Base-by-base conservation (phyloP, 306 rosid species). In the Cyamopsis tetragonoloba region DNA sequence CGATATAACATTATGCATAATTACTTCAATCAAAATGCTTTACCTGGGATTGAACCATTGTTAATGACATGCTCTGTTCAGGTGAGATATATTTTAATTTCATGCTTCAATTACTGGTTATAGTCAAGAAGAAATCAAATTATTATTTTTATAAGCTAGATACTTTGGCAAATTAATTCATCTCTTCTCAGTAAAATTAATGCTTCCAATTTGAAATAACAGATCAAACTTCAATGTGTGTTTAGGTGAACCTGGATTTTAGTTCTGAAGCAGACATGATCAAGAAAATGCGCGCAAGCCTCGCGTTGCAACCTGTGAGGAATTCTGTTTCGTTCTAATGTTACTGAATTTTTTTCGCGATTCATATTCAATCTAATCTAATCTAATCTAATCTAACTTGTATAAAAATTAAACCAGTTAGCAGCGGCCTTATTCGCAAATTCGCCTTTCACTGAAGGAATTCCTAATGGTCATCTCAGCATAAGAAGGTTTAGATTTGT, bases 251-350 rank as follows among this genome's bases (percentile, higher is more conserved):
- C 70, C 61, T 88, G 57, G 97, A 91, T 77, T 91, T 84, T 70
- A 73, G 82, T 72, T 91, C 96, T 26, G 97, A 91, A 80, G 84
- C 79, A 57, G 96, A 88, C 78, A 91, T 91, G 97, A 66, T 88
- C 39, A 82, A 81, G 61, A 91, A 88, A 75, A 82, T 84, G 70
- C 92, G 92, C 32, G 92, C 85, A 4, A 77, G 91, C 57, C 83
- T 91, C 44, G 92, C 91, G 22, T 73, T 91, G 73, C 96, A 88
- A 71, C 96, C 96, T 43, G 97, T 91, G 71, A 91, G 88, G 66
- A 77, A 14, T 50, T 42, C 8, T 22, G 4, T 0, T 62, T 70
- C 67, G 23, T 53, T 42, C 28, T 17, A 70, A 3, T 20, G 13
- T 54, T 77, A 11, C 27, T 22, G 19, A 58, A 34, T 37, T 6